These are phyloP conservation scores for Suillus variegatus DNA, from an alignment of 768 basidiomycete species.

Conservation along the genomic window DNA sequence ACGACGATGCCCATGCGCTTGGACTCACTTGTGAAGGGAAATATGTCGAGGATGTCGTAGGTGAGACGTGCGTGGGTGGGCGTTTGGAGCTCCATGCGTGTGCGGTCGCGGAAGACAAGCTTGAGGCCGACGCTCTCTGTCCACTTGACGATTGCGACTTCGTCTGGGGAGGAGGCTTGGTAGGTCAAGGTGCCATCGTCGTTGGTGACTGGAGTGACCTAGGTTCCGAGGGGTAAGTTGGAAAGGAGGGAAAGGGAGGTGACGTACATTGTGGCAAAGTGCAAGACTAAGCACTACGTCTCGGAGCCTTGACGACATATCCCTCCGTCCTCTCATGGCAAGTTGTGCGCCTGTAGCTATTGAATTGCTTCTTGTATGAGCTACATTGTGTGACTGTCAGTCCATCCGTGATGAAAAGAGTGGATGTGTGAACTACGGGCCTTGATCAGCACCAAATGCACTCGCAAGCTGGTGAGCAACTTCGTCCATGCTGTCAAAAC, in stretches of 20 bases:
- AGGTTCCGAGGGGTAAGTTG: neutral
- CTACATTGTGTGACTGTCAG: slow-evolving; percentile 17
- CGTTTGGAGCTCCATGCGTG: slow-evolving; percentile 81
- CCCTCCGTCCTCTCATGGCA: slow-evolving; percentile 84
- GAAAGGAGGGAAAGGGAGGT: neutral
- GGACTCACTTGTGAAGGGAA: slow-evolving; percentile 98
- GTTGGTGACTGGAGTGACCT: slow-evolving; percentile 96
- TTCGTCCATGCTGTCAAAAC: slow-evolving; percentile 98
- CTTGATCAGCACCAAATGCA: slow-evolving; percentile 74
- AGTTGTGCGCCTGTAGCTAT: slow-evolving; percentile 76
- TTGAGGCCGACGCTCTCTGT: slow-evolving; percentile 94
- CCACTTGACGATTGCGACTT: slow-evolving; percentile 98
- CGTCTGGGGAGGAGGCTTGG: slow-evolving; percentile 98
- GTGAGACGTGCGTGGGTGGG: slow-evolving; percentile 62
- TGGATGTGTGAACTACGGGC: slow-evolving; percentile 30
- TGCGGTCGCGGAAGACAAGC: slow-evolving; percentile 86
- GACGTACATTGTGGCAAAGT: slow-evolving; percentile 89
- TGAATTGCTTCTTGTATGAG: slow-evolving; percentile 53
- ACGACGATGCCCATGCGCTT: slow-evolving; percentile 99
- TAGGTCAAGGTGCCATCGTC: slow-evolving; percentile 96
- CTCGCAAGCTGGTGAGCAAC: slow-evolving; percentile 88
- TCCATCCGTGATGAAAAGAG: neutral
- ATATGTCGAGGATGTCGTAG: slow-evolving; percentile 91
- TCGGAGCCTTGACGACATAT: slow-evolving; percentile 91
- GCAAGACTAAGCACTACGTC: slow-evolving; percentile 94